phyloP scores from a whole-genome alignment of 1,284 basidiomycete genomes.

The Rhodotorula sp. region DNA sequence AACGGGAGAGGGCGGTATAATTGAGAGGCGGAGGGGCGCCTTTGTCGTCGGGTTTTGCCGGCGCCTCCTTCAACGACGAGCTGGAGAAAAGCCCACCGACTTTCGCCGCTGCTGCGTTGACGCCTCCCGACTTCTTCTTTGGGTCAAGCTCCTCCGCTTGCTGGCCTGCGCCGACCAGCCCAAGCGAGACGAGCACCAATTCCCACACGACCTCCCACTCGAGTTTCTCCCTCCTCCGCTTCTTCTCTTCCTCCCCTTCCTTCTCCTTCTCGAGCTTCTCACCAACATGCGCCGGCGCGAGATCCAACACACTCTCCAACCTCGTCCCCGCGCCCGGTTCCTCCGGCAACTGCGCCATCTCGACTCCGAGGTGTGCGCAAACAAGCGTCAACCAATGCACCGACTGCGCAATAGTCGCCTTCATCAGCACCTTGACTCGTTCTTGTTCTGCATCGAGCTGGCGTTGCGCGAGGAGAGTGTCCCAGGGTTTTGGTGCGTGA shows the following conservation, averaged over 20 bases:
- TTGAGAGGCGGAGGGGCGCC: conserved; percentile 28
- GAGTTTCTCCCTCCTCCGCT: conserved; percentile 3
- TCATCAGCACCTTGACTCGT: conserved; percentile 7
- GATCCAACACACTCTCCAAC: too few relatives aligned
- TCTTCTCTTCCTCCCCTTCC: background rate
- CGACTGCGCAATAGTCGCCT: background rate
- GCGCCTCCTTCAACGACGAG: background rate
- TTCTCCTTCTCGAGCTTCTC: background rate
- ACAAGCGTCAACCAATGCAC: conserved; percentile 25
- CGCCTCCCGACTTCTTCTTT: background rate
- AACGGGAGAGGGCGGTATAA: conserved; percentile 50
- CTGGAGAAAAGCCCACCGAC: conserved; percentile 12
- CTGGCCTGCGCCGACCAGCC: conserved; percentile 24
- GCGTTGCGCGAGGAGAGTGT: conserved; percentile 2
- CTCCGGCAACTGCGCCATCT: conserved; percentile 21
- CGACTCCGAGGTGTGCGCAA: conserved; percentile 22
- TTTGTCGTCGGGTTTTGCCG: background rate
- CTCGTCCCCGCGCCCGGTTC: conserved; percentile 2
- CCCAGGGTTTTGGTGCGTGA: background rate
- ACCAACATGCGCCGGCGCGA: background rate
- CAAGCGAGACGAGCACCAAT: conserved; percentile 32
- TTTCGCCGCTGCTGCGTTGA: background rate
- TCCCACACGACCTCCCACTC: conserved; percentile 32
- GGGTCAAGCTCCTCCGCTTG: conserved; percentile 4
- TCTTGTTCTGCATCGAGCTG: conserved; percentile 26